A percentile compares a stretch with the other conserved stretches of the same genome.
These are phyloP conservation scores for Ustilago trichophora DNA, from an alignment of 1,284 basidiomycete genomes.

Conservation along the genomic window DNA sequence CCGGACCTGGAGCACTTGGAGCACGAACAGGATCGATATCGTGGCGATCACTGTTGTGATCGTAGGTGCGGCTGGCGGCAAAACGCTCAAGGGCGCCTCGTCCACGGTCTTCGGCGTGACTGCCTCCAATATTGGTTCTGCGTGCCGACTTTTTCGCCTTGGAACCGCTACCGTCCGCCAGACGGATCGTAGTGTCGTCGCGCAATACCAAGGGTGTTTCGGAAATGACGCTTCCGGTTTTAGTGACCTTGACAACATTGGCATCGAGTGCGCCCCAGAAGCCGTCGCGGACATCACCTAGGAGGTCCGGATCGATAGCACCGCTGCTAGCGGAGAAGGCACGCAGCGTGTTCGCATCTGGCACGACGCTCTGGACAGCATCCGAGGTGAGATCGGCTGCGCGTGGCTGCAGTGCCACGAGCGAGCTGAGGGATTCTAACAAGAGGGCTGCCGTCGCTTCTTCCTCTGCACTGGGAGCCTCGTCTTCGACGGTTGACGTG, in stretches of 20 bases:
- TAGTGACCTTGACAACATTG: conserved; percentile 23
- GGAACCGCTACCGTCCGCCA: conserved; percentile 34
- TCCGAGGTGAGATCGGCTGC: conserved; percentile 10
- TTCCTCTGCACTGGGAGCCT: conserved; percentile 35
- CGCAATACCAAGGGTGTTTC: conserved; percentile 31
- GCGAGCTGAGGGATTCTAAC: conserved; percentile 40
- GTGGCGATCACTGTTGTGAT: conserved; percentile 37
- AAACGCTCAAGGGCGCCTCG: conserved; percentile 34
- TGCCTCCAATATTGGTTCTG: conserved; percentile 6
- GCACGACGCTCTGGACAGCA: conserved; percentile 11
- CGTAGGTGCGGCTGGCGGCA: conserved; percentile 36
- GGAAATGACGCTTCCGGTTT: conserved; percentile 10
- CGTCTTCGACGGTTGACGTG: conserved; percentile 1
- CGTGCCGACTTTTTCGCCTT: conserved; percentile 24
- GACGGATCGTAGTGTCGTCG: conserved; percentile 46
- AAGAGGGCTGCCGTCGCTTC: conserved; percentile 36
- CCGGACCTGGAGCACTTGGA: not conserved
- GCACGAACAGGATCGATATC: conserved; percentile 23
- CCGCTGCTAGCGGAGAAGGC: conserved; percentile 35
- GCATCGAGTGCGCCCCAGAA: conserved; percentile 57
- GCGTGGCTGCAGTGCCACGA: conserved; percentile 36
- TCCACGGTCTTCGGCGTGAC: conserved; percentile 20
- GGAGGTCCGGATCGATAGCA: conserved; percentile 46
- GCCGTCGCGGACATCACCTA: conserved; percentile 36
- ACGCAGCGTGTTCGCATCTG: conserved; percentile 18